phyloP scores from a whole-genome alignment of 768 basidiomycete genomes.

The Amanita phalloides region DNA sequence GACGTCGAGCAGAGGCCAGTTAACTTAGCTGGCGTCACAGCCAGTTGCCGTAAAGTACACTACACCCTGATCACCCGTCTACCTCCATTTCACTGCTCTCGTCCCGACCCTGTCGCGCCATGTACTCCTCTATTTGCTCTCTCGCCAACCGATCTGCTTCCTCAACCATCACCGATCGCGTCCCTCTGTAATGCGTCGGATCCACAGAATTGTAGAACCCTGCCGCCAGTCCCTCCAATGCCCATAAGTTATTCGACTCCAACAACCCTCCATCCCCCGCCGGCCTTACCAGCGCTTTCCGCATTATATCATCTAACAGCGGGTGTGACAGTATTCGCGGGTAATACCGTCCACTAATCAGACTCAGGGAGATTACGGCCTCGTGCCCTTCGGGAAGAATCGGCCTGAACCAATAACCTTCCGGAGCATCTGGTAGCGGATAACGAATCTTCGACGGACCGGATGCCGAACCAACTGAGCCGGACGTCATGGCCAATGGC shows the following conservation, averaged over 20 bases:
- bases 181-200: slow-evolving; percentile 44
- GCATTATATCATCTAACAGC: slow-evolving; percentile 31
- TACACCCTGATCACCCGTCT: neutral
- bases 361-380: slow-evolving; percentile 52
- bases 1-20: neutral
- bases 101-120: slow-evolving; percentile 19
- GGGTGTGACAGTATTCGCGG: slow-evolving; percentile 61
- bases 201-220: slow-evolving; percentile 65
- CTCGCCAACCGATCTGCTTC: slow-evolving; percentile 47
- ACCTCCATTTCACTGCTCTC: slow-evolving; percentile 11
- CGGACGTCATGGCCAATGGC: neutral
- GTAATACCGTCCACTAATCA: slow-evolving; percentile 77
- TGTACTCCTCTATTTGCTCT: slow-evolving; percentile 28
- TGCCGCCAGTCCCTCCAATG: slow-evolving; percentile 59
- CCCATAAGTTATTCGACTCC: slow-evolving; percentile 46
- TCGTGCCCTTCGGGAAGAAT: slow-evolving; percentile 55
- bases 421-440: slow-evolving; percentile 52
- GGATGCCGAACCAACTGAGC: neutral
- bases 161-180: slow-evolving; percentile 44
- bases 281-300: slow-evolving; percentile 24
- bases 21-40: no score
- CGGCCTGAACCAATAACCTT: slow-evolving; percentile 58
- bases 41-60: neutral
- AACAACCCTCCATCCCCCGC: slow-evolving; percentile 25
- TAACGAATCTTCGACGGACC: slow-evolving; percentile 9